Percentiles rank a stretch among this genome's conserved stretches.
Evolutionary conservation across 305 asterid species (phyloP).

Genomic region (Lippia alba): DNA sequence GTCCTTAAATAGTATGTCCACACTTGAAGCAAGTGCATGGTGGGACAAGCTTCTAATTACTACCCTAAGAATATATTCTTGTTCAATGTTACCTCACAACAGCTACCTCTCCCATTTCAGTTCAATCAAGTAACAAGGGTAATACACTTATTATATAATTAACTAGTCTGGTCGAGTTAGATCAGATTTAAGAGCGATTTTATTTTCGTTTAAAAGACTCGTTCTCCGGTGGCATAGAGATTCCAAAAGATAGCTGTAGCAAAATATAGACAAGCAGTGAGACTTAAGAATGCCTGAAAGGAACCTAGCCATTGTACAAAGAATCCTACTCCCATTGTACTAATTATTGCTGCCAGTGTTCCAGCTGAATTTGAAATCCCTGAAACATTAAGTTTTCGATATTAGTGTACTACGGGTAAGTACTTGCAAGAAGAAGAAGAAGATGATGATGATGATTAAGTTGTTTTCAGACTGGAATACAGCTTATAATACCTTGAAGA

Average conservation of each 20-base stretch:
- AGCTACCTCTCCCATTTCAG: no score
- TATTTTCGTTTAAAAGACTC: conserved; percentile 56
- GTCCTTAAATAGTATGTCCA: background rate
- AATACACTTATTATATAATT: no score
- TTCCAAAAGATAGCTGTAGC: conserved; percentile 81
- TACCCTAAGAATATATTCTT: background rate
- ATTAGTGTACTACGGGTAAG: no score
- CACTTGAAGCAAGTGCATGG: background rate
- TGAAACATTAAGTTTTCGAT: conserved; percentile 31
- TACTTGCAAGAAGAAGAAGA: no score
- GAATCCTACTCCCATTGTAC: conserved; percentile 89
- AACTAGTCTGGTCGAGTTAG: no score
- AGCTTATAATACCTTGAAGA: conserved; percentile 67
- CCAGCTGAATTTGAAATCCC: conserved; percentile 96
- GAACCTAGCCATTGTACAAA: conserved; percentile 97
- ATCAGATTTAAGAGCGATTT: no score
- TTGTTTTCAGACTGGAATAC: background rate
- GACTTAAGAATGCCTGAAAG: conserved; percentile 82
- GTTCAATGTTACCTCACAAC: background rate
- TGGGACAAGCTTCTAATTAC: background rate
- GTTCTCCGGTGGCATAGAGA: conserved; percentile 85
- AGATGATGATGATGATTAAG: background rate
- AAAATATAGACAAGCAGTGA: conserved; percentile 87
- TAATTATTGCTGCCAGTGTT: conserved; percentile 87
- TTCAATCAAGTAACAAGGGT: no score